These are phyloP conservation scores for Murraya koenigii DNA, from an alignment of 345 rosid species.

Conservation along the genomic window DNA sequence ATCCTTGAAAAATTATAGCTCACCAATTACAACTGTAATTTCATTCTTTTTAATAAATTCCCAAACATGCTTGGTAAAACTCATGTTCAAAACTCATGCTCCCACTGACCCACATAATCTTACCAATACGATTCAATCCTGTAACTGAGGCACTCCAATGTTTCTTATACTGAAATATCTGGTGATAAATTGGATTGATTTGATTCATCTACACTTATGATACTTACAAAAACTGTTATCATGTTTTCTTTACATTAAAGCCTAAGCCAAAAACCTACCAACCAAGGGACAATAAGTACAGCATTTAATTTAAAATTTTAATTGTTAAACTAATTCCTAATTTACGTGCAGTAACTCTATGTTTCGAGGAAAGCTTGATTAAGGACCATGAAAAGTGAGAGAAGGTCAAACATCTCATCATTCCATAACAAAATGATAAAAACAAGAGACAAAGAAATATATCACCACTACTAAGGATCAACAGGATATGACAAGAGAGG, in stretches of 20 bases:
- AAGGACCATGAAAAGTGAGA: no score
- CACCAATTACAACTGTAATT: not conserved
- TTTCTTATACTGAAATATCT: not conserved
- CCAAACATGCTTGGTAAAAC: not conserved
- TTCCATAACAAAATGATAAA: not conserved
- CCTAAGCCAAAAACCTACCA: not conserved
- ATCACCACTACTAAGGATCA: not conserved
- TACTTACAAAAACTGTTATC: not conserved
- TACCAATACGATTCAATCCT: not conserved
- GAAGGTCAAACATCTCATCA: not conserved
- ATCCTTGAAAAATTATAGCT: not conserved
- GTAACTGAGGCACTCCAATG: not conserved
- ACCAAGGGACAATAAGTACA: not conserved
- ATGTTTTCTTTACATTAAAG: not conserved
- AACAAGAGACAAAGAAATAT: not conserved
- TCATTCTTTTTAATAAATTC: not conserved
- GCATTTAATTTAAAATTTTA: not conserved
- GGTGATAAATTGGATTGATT: not conserved
- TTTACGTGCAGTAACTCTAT: not conserved
- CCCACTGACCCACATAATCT: not conserved
- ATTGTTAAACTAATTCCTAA: not conserved
- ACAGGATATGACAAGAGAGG: not conserved
- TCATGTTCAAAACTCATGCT: not conserved
- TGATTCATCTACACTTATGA: not conserved
- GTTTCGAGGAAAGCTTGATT: not conserved